These are phyloP conservation scores for Saturnispora hagleri DNA, from an alignment of 805 yeast genomes.

Conservation along the genomic window DNA sequence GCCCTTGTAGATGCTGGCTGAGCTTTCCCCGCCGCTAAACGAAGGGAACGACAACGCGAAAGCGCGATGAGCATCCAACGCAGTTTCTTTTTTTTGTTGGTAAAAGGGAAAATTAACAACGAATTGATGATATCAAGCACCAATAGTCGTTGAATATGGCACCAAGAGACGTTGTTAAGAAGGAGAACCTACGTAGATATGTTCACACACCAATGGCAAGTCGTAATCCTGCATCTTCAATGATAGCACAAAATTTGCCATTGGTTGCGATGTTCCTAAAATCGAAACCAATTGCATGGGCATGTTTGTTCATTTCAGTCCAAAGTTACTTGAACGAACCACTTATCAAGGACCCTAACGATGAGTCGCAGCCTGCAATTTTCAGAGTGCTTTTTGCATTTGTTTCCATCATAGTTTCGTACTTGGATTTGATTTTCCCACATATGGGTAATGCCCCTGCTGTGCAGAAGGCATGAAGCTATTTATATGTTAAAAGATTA, in stretches of 20 bases:
- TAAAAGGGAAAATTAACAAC: neutral
- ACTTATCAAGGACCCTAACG: conserved; percentile 20
- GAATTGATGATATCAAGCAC: neutral
- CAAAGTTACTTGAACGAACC: conserved; percentile 40
- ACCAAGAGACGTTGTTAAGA: conserved; percentile 25
- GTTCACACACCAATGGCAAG: conserved; percentile 40
- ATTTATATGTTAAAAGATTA: neutral
- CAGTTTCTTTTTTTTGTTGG: neutral
- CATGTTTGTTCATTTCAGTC: conserved; percentile 41
- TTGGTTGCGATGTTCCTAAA: conserved; percentile 58
- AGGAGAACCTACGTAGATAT: conserved; percentile 29
- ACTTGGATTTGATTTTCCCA: conserved; percentile 45
- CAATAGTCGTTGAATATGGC: conserved; percentile 7
- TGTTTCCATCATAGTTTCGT: conserved; percentile 39
- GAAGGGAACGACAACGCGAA: neutral
- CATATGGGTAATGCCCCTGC: conserved; percentile 6
- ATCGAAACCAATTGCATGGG: conserved; percentile 48
- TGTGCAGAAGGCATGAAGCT: neutral
- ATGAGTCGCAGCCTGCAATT: conserved; percentile 35
- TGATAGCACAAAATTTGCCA: conserved; percentile 46
- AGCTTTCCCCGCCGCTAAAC: neutral
- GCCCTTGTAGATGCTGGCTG: neutral
- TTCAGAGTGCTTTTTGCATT: conserved; percentile 39
- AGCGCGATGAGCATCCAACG: neutral
- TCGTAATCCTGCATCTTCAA: conserved; percentile 35